A percentile compares a stretch with the other conserved stretches of the same genome.
Evolutionary conservation across 805 yeast species (phyloP).

Genomic region (Debaryomyces prosopidis): DNA sequence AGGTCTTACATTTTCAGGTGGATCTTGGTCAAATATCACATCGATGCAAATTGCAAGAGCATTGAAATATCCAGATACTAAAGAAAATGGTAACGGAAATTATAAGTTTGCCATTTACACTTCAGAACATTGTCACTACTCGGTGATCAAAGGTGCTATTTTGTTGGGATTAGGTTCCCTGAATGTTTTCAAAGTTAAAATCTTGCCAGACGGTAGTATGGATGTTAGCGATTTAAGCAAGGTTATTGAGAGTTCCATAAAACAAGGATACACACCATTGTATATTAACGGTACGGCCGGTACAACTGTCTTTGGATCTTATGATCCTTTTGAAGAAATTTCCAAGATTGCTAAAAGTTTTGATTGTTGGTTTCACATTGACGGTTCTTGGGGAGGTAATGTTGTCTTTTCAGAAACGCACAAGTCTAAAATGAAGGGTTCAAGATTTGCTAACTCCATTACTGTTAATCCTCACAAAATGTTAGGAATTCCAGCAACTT

Average conservation of each 20-base stretch:
- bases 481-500: conserved; percentile 83
- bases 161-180: conserved; percentile 68
- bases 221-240: conserved; percentile 45
- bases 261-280: conserved; percentile 67
- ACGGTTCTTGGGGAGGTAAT: conserved; percentile 93
- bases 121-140: conserved; percentile 73
- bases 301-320: conserved; percentile 85
- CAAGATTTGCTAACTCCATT: conserved; percentile 68
- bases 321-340: conserved; percentile 64
- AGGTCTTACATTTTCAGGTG: conserved; percentile 84
- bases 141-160: conserved; percentile 80
- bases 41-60: conserved; percentile 75
- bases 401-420: conserved; percentile 61
- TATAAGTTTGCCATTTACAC: conserved; percentile 69
- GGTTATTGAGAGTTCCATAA: conserved; percentile 43
- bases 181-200: conserved; percentile 62
- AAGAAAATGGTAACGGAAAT: conserved; percentile 52
- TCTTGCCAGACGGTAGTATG: conserved; percentile 59
- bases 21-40: conserved; percentile 83
- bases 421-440: conserved; percentile 52
- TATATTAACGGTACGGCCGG: conserved; percentile 86
- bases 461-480: conserved; percentile 86
- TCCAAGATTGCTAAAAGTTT: conserved; percentile 52
- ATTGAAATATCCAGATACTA: conserved; percentile 66
- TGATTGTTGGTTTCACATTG: conserved; percentile 77